Base-by-base conservation (phyloP, 345 rosid species). In the Brassica juncea region DNA sequence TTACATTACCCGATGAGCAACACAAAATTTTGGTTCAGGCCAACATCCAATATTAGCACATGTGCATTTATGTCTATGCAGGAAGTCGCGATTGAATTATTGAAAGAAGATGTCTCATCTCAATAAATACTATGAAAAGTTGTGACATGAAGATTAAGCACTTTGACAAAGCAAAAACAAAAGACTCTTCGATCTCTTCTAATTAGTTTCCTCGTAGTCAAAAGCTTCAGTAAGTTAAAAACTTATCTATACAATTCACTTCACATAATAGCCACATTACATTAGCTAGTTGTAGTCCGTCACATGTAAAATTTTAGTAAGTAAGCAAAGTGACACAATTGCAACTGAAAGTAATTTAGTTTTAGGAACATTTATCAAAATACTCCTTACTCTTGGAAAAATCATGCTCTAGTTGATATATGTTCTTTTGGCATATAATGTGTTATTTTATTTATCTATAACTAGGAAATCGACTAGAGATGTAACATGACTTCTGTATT, bases 71-170 rank as follows among this genome's bases (percentile, higher is more conserved):
- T 39, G 47, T 39, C 47, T 10, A 10, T 10, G 47, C 47, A 39
- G 47, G 12, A 39, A 39, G 14, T 39, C 47, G 14, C 12, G 47
- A 39, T 39, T 39, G 10, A 75, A 42, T 68, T 58, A 76, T 39
- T 44, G 74, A 47, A 49, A 42, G 49, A 76, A 60, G 5, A 60
- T 69, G 74, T 76, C 74, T 59, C 74, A 59, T 59, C 74, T 76
- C 72, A 61, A 68, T 68, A 42, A 76, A 68, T 68, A 39, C 21
- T 58, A 68, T 23, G 73, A 59, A 76, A 76, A 68, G 25, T 66
- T 68, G 49, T 68, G 80, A 59, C 52, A 59, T 28, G 68, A 76
- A 76, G 16, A 66, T 66, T 25, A 66, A 75, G 10, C 9, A 30
- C 6, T 76, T 68, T 68, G 74, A 16, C 73, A 76, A 76, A 31